Base-by-base conservation (phyloP, 345 rosid genomes). In the Erucastrum elatum region DNA sequence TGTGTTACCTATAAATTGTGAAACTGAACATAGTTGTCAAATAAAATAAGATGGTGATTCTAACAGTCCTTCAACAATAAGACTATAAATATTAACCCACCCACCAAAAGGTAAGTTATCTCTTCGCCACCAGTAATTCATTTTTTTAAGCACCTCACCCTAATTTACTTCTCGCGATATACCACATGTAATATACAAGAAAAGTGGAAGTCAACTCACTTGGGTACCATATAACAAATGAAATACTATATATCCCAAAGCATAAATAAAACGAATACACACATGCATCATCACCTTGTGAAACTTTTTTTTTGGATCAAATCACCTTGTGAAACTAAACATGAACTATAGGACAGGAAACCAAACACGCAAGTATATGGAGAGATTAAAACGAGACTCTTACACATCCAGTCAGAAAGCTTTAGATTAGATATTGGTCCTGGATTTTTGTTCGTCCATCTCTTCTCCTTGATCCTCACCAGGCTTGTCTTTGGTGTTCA, bases 401-500 rank as follows among this genome's bases (percentile, higher is more conserved):
- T 37, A 37, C 41, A 37, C 41, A 37, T 37, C 41, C 41, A 37
- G 41, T 8, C 41, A 37, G 41, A 8, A 37, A 37, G 41, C 41
- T 8, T 37, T 37, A n/a, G n/a, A n/a, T n/a, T n/a, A n/a, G n/a
- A n/a, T n/a, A 37, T 8, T 37, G 41, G 41, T 37, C 49, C 49
- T 41, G 49, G 49, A 41, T n/a, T 41, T 41, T 9, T 12, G 13
- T 41, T 41, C 49, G 1, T 41, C 49, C 49, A 41, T 41, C 49
- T 41, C 49, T 12, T 11, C 39, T 29, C 85, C 84, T 62, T 85
- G 84, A 13, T 75, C 77, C 1, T 56, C 86, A 3, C 81, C 75
- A 6, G 84, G 65, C 77, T 79, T 71, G 25, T 84, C 88, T 12
- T 55, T 77, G 0, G 84, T 83, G 75, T 81, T 88, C 4, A 75